These are phyloP conservation scores for Globisporangium paddicum DNA, from an alignment of 352 stramenopile genomes.

Conservation along the genomic window DNA sequence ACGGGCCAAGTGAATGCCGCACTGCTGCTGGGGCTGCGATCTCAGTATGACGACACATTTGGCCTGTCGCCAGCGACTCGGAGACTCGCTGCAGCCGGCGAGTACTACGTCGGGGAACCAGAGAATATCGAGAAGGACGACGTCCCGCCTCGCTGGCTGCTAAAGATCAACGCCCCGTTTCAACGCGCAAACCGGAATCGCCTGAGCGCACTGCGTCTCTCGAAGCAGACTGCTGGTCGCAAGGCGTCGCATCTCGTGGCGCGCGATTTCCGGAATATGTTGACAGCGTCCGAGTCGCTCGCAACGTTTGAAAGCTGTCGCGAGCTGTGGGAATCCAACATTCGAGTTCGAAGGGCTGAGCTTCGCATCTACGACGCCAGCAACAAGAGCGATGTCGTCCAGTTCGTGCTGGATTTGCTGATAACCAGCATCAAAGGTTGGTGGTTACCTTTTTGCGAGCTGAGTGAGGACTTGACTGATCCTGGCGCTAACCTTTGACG, in stretches of 20 bases:
- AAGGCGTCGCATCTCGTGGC: slow-evolving; percentile 47
- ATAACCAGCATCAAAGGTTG: slow-evolving; percentile 56
- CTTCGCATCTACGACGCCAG: slow-evolving; percentile 23
- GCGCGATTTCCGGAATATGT: slow-evolving; percentile 32
- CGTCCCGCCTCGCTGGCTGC: slow-evolving; percentile 48
- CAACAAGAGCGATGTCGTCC: slow-evolving; percentile 34
- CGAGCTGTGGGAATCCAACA: slow-evolving; percentile 35
- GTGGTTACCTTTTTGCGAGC: neutral
- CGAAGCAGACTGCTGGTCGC: slow-evolving; percentile 24
- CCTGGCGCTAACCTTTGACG: neutral
- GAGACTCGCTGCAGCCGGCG: slow-evolving; percentile 9
- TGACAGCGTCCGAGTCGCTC: slow-evolving; percentile 21
- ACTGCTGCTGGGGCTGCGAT: slow-evolving; percentile 41
- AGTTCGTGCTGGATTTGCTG: slow-evolving; percentile 49
- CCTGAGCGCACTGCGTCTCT: slow-evolving; percentile 32
- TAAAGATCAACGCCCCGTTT: slow-evolving; percentile 49
- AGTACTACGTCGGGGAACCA: neutral
- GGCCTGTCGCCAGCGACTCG: slow-evolving; percentile 36
- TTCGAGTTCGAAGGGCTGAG: slow-evolving; percentile 22
- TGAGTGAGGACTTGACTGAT: neutral
- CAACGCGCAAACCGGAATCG: slow-evolving; percentile 55
- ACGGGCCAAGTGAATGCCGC: slow-evolving; percentile 44
- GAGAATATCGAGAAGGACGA: slow-evolving; percentile 4
- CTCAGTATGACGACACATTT: slow-evolving; percentile 65
- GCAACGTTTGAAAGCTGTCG: slow-evolving; percentile 45